A percentile compares a stretch with the other conserved stretches of the same genome.
These are phyloP conservation scores for Phaeosphaeriaceae sp. DNA, from an alignment of 2,329 filamentous ascomycete genomes.

Conservation along the genomic window DNA sequence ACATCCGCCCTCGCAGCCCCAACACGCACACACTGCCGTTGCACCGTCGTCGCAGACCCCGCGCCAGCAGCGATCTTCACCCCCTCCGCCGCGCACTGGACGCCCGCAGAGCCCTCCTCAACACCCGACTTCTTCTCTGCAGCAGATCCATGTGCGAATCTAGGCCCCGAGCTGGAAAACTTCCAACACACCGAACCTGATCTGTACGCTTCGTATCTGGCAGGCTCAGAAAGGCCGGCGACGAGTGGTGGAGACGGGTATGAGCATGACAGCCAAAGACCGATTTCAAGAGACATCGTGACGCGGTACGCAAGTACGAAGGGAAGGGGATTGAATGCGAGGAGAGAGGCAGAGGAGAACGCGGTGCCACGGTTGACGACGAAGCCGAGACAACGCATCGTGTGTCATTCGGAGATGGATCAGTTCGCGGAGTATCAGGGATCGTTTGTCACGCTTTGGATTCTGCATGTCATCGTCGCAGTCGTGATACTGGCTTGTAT, in stretches of 20 bases:
- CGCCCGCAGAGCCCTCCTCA: constrained; percentile 23
- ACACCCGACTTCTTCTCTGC: constrained; percentile 10
- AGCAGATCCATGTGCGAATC: constrained; percentile 28
- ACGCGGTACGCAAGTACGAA: not conserved
- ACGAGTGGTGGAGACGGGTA: not conserved
- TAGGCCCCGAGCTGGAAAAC: constrained; percentile 35
- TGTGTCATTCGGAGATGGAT: constrained; percentile 29
- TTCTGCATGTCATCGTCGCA: constrained; percentile 34
- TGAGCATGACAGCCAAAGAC: constrained; percentile 20
- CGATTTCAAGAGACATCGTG: constrained; percentile 28
- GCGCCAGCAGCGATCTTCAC: constrained; percentile 19
- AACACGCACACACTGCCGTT: constrained; percentile 39
- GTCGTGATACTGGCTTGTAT: constrained; percentile 36
- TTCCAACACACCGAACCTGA: constrained; percentile 33
- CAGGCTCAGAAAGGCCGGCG: constrained; percentile 6
- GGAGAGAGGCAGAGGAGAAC: not conserved
- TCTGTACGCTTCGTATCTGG: constrained; percentile 33
- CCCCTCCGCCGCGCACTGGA: constrained; percentile 28
- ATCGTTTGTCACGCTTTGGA: constrained; percentile 32
- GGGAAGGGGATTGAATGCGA: constrained; percentile 3
- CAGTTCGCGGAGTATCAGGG: constrained; percentile 26
- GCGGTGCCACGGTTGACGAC: constrained; percentile 10
- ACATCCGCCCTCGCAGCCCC: constrained; percentile 26
- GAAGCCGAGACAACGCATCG: constrained; percentile 21
- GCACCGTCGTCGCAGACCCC: constrained; percentile 27